Percentiles rank a stretch among this genome's conserved stretches.
Conservation (phyloP, 805 yeast genomes). For the Scheffersomyces coipomensis region DNA sequence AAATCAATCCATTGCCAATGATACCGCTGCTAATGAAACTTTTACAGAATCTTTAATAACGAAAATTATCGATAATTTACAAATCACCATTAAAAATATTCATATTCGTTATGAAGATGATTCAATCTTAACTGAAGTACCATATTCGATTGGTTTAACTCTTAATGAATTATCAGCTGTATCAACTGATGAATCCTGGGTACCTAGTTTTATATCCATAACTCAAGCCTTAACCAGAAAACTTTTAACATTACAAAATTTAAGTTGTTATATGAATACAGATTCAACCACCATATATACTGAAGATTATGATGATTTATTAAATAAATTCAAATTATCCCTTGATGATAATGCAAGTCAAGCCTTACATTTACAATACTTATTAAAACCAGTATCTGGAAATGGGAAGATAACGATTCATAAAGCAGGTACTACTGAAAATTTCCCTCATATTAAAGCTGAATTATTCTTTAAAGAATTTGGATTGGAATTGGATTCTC, state of each 20-base stretch:
- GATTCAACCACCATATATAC: conserved; percentile 23
- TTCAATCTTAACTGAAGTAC: conserved; percentile 63
- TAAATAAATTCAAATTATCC: conserved; percentile 3
- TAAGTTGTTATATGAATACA: conserved; percentile 85
- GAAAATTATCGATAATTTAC: conserved; percentile 89
- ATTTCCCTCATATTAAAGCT: conserved; percentile 65
- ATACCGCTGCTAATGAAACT: conserved; percentile 61
- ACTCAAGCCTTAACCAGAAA: conserved; percentile 69
- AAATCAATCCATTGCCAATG: conserved; percentile 25
- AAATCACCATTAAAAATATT: conserved; percentile 84
- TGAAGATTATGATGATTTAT: background rate
- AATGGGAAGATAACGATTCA: conserved; percentile 78
- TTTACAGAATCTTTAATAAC: conserved; percentile 86
- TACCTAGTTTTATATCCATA: conserved; percentile 77
- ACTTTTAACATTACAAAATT: conserved; percentile 66
- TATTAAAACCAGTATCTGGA: conserved; percentile 87
- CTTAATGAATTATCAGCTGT: conserved; percentile 87
- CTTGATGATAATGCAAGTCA: conserved; percentile 2
- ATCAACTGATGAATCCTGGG: conserved; percentile 83
- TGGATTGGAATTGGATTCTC: conserved; percentile 79
- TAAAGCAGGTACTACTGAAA: conserved; percentile 71
- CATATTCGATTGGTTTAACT: conserved; percentile 81
- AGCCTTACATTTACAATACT: conserved; percentile 41
- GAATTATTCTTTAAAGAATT: conserved; percentile 85
- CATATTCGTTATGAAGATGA: conserved; percentile 91